These are phyloP conservation scores for Septoria linicola DNA, from an alignment of 2,329 filamentous ascomycete species.

Conservation along the genomic window DNA sequence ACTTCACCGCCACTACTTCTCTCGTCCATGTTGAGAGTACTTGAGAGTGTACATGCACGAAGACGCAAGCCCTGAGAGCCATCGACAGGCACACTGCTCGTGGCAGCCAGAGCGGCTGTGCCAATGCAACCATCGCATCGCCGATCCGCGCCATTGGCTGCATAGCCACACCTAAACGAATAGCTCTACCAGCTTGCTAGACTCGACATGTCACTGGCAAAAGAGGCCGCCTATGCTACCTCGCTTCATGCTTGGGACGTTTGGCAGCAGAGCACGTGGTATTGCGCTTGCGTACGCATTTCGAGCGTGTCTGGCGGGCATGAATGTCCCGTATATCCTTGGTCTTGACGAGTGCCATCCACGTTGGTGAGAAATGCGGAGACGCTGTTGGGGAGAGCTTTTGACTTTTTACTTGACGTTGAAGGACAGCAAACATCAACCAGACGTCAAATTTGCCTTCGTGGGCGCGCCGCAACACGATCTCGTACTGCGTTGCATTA, in stretches of 20 bases:
- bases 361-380: background rate
- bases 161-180: background rate
- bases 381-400: slow-evolving; percentile 2
- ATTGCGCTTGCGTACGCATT: background rate
- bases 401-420: no score
- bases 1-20: slow-evolving; percentile 9
- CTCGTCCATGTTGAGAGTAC: slow-evolving; percentile 4
- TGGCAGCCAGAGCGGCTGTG: slow-evolving; percentile 3
- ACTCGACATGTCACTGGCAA: background rate
- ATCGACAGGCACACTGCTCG: slow-evolving; percentile 10
- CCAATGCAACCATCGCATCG: slow-evolving; percentile 9
- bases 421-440: no score
- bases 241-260: no score
- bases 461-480: no score
- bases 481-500: no score
- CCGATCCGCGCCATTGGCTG: slow-evolving; percentile 6
- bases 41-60: slow-evolving; percentile 11
- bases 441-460: no score
- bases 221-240: no score
- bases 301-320: background rate
- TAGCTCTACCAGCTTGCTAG: background rate
- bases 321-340: background rate
- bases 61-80: slow-evolving; percentile 1
- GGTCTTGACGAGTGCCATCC: no score
- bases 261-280: background rate